phyloP scores from a whole-genome alignment of 2,329 filamentous ascomycete genomes.

The Purpureocillium takamizusanense region DNA sequence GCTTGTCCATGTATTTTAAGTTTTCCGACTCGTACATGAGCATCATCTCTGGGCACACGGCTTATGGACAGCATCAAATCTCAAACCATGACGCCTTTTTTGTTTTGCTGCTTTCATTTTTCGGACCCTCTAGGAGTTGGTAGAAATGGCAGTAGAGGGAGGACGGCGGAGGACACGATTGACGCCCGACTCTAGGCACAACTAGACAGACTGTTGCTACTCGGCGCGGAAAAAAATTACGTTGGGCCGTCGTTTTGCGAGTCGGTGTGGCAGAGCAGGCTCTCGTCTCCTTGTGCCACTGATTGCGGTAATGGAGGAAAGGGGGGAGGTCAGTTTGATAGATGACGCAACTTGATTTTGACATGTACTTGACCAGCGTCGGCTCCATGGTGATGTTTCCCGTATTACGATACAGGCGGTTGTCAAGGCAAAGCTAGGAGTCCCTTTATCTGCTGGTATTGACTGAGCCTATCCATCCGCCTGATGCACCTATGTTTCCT shows the following conservation, averaged over 20 bases:
- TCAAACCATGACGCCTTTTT: conserved; percentile 12
- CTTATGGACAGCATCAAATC: background rate
- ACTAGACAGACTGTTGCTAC: conserved; percentile 3
- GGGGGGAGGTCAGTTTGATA: conserved; percentile 7
- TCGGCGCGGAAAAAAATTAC: conserved; percentile 1
- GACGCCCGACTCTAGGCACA: conserved; percentile 4
- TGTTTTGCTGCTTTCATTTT: conserved; percentile 15
- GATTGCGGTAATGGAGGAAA: conserved; percentile 3
- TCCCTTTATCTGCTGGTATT: no score
- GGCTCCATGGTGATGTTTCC: no score
- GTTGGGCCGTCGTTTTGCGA: no score
- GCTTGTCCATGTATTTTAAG: conserved; percentile 37
- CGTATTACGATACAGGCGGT: no score
- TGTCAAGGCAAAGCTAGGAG: no score
- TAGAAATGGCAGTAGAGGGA: conserved; percentile 21
- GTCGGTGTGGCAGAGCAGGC: no score
- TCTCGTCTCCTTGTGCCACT: background rate
- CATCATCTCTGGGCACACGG: conserved; percentile 10
- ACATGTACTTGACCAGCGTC: background rate
- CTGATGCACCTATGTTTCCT: no score
- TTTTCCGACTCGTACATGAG: conserved; percentile 26
- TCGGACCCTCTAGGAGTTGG: conserved; percentile 21
- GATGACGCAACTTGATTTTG: conserved; percentile 7
- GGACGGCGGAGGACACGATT: conserved; percentile 4
- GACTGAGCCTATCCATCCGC: no score